A percentile compares a stretch with the other conserved stretches of the same genome.
Conservation (phyloP, 768 basidiomycete species). For the Ephemerocybe angulata region DNA sequence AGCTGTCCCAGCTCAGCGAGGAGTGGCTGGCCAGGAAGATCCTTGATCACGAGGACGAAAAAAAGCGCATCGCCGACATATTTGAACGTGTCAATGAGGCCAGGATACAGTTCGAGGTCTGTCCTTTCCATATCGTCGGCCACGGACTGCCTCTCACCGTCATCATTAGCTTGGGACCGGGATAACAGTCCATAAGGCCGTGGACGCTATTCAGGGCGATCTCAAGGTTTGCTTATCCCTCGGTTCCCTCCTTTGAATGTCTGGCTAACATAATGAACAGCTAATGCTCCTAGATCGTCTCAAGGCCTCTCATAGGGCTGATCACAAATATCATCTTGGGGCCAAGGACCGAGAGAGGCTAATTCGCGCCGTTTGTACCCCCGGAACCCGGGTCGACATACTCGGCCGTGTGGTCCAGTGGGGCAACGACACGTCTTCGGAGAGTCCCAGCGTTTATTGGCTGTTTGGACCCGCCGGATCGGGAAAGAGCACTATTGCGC, state of each 20-base stretch:
- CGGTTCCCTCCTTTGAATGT: neutral
- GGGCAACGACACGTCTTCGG: conserved; percentile 17
- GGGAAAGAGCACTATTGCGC: conserved; percentile 1
- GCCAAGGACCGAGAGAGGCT: conserved; percentile 9
- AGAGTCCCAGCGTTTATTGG: conserved; percentile 17
- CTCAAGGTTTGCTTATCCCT: neutral
- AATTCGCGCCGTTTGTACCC: conserved; percentile 19
- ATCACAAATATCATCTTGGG: conserved; percentile 10
- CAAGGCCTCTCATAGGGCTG: conserved; percentile 11
- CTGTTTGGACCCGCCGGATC: conserved; percentile 18
- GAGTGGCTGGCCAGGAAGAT: conserved; percentile 10
- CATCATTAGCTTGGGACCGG: conserved; percentile 11
- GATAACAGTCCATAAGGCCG: conserved; percentile 9
- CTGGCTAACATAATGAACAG: conserved; percentile 8
- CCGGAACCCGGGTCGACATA: conserved; percentile 22
- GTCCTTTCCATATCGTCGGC: neutral
- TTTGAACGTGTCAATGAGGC: conserved; percentile 16
- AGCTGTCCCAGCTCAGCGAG: conserved; percentile 7
- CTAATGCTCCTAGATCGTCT: conserved; percentile 8
- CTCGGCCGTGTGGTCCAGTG: conserved; percentile 19
- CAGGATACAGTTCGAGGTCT: conserved; percentile 14
- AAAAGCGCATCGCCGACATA: conserved; percentile 12
- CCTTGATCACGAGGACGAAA: conserved; percentile 15
- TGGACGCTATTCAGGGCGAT: conserved; percentile 9
- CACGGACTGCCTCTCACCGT: neutral